Percentiles rank a stretch among this genome's conserved stretches.
These are phyloP conservation scores for Myxozyma geophila DNA, from an alignment of 805 yeast species.

Conservation along the genomic window DNA sequence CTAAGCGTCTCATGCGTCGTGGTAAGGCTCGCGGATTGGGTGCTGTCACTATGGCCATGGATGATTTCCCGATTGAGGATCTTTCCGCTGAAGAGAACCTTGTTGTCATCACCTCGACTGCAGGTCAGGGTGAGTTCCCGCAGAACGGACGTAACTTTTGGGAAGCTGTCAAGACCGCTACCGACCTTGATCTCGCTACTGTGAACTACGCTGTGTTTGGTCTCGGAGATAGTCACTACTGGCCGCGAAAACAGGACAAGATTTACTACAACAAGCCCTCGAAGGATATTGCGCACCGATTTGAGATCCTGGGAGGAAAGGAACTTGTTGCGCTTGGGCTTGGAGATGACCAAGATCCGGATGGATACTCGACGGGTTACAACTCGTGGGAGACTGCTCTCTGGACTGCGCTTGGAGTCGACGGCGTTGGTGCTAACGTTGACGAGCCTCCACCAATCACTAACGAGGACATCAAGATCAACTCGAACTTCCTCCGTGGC, in stretches of 20 bases:
- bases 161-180: conserved; percentile 68
- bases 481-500: conserved; percentile 87
- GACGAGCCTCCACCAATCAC: conserved; percentile 91
- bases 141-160: conserved; percentile 78
- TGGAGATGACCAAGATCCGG: conserved; percentile 98
- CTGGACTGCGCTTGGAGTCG: conserved; percentile 91
- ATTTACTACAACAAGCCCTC: conserved; percentile 93
- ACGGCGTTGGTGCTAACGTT: conserved; percentile 74
- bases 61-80: conserved; percentile 73
- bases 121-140: conserved; percentile 88
- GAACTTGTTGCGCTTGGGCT: conserved; percentile 76
- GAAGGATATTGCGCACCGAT: conserved; percentile 67
- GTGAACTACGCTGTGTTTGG: conserved; percentile 70
- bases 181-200: conserved; percentile 65
- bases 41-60: conserved; percentile 68
- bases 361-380: conserved; percentile 92
- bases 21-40: conserved; percentile 81
- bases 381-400: conserved; percentile 80
- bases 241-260: conserved; percentile 97
- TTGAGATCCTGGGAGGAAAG: conserved; percentile 73
- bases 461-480: conserved; percentile 92
- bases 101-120: conserved; percentile 71
- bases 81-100: conserved; percentile 71
- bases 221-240: conserved; percentile 81
- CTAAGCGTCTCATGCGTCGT: conserved; percentile 75